Evolutionary conservation across 2,329 filamentous ascomycete species (phyloP), one percentile per base, ranked within the genome.

Genomic region (Phyllosticta ampelicida): DNA sequence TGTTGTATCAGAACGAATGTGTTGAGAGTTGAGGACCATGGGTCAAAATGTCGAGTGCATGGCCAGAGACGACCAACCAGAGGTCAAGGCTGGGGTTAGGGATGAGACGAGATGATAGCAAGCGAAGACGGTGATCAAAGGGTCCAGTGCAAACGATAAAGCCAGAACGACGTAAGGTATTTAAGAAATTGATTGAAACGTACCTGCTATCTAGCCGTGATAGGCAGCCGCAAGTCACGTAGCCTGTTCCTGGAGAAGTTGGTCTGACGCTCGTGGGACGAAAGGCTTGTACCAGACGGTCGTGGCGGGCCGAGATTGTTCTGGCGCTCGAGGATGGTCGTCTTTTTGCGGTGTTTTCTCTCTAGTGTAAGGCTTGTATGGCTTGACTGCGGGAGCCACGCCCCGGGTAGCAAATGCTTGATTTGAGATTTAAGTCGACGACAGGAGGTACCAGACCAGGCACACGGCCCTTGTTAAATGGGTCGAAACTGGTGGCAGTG

Each of bases 1-100:
- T 5, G 36, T 8, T 13, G 6, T n/a, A n/a, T 44, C 36, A n/a
- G n/a, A 68, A 64, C 57, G 65, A 63, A 36, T 62, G 60, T 5
- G 61, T 60, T 36, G 62, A 60, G 23, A 59, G 29, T 36, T 36
- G 13, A 44, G 36, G 16, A 44, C 36, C 36, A 18, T 44, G 36
- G 36, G 36, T 44, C n/a, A 44, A 44, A 8, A n/a, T 4, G 36
- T 5, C 36, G 36, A 44, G 36, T 5, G 36, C 36, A 44, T 44
- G 36, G 36, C 36, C 36, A 44, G 36, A n/a, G 36, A 44, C 36
- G 36, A 44, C 36, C 36, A 44, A 44, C n/a, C 36, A 44, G 36
- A 44, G 30, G 36, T n/a, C 36, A 44, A 44, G 36, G 36, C 36
- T 16, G 13, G 30, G 36, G 36, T 18, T 16, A 44, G 36, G 36